Conservation (phyloP, 371 early-diverging fungal genomes). For the Furculomyces boomerangus region DNA sequence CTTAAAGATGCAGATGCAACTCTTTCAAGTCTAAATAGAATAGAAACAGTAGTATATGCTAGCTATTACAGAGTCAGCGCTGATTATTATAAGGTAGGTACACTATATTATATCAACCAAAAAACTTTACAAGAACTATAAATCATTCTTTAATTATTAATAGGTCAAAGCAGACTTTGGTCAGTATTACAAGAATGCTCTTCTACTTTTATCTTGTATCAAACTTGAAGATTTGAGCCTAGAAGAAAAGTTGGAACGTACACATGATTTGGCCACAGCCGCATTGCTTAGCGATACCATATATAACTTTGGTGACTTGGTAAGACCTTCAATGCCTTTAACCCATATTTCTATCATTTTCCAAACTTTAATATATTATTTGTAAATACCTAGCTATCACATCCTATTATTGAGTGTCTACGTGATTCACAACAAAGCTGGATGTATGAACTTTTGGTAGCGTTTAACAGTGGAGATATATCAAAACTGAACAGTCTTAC, state of each 20-base stretch:
- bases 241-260: conserved; percentile 63
- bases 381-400: conserved; percentile 46
- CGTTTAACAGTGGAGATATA: conserved; percentile 90
- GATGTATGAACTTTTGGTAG: conserved; percentile 65
- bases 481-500: conserved; percentile 70
- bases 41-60: conserved; percentile 80
- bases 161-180: conserved; percentile 78
- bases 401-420: conserved; percentile 76
- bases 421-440: conserved; percentile 65
- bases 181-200: conserved; percentile 84
- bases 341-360: not conserved
- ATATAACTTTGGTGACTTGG: conserved; percentile 97
- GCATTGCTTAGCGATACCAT: conserved; percentile 87
- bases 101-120: conserved; percentile 36
- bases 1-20: conserved; percentile 72
- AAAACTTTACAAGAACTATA: conserved; percentile 70
- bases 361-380: conserved; percentile 9
- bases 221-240: conserved; percentile 53
- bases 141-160: conserved; percentile 73
- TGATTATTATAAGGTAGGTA: conserved; percentile 75
- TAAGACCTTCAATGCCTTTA: conserved; percentile 22
- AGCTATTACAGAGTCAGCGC: conserved; percentile 87
- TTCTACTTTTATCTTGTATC: conserved; percentile 83
- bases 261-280: conserved; percentile 76
- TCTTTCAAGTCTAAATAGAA: conserved; percentile 59